Conservation (phyloP, 2,329 filamentous ascomycete genomes). For the Fusarium foetens region DNA sequence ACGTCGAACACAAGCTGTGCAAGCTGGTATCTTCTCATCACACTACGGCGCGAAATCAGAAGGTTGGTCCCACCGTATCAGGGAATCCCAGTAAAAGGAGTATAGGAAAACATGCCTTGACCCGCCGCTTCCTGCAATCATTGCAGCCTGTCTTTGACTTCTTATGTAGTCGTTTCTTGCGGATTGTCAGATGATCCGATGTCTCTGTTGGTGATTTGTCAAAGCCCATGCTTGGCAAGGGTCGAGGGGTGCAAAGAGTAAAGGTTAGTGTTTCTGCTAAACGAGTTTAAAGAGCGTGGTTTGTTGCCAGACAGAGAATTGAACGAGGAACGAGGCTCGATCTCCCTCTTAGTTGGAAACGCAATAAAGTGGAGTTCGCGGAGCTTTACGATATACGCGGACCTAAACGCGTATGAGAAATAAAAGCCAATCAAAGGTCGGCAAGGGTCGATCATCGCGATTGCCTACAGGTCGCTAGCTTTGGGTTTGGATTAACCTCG, state of each 20-base stretch:
- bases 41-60: neutral
- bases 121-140: neutral
- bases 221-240: neutral
- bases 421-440: neutral
- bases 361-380: neutral
- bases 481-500: neutral
- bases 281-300: neutral
- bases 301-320: neutral
- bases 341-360: neutral
- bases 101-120: neutral
- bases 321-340: neutral
- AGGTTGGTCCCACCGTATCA: neutral
- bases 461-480: neutral
- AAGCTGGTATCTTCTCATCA: neutral
- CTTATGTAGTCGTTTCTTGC: neutral
- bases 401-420: neutral
- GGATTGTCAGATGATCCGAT: neutral
- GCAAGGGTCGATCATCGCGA: neutral
- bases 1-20: neutral
- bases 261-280: neutral
- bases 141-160: neutral
- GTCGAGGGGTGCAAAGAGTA: neutral
- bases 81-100: too few relatives aligned
- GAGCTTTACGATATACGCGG: neutral
- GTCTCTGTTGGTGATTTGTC: neutral